Evolutionary conservation across 2,329 filamentous ascomycete species (phyloP).

Genomic region (Phialemonium atrogriseum): DNA sequence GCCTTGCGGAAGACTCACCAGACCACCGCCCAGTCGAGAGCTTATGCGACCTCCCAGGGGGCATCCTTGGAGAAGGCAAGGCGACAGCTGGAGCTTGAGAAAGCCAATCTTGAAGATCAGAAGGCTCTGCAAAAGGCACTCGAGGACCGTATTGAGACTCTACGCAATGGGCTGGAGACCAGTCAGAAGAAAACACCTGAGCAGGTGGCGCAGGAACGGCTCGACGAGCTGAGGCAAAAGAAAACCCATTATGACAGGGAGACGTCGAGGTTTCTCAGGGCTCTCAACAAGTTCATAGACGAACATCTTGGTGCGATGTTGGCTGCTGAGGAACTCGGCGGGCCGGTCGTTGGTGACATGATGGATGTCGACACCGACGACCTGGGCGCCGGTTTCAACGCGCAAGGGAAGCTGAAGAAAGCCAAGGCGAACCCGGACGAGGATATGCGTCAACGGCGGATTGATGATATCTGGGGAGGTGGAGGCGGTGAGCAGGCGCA

Average conservation of each 20-base stretch:
- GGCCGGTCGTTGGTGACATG: conserved; percentile 70
- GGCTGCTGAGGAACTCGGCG: conserved; percentile 75
- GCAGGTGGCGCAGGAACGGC: conserved; percentile 53
- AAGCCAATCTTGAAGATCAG: conserved; percentile 44
- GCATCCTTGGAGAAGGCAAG: conserved; percentile 32
- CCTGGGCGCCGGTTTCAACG: conserved; percentile 50
- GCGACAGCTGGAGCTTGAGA: conserved; percentile 41
- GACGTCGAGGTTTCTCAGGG: conserved; percentile 51
- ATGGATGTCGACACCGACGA: conserved; percentile 55
- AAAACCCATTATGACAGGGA: conserved; percentile 53
- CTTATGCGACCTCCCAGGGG: conserved; percentile 42
- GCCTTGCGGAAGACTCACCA: conserved; percentile 60
- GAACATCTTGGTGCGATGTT: conserved; percentile 64
- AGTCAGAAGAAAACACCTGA: conserved; percentile 50
- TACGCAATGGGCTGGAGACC: conserved; percentile 49
- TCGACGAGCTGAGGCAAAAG: conserved; percentile 51
- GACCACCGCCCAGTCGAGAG: conserved; percentile 55
- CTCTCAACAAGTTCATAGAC: conserved; percentile 64
- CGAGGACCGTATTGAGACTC: conserved; percentile 46
- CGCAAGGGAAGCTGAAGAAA: conserved; percentile 48
- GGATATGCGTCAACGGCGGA: conserved; percentile 48
- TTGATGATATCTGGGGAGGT: conserved; percentile 55
- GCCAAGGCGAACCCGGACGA: conserved; percentile 31
- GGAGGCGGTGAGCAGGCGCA: conserved; percentile 15
- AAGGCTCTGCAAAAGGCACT: conserved; percentile 44